Percentiles rank a stretch among this genome's conserved stretches.
phyloP scores from a whole-genome alignment of 805 yeast species.

The Nakazawaea wickerhamii region DNA sequence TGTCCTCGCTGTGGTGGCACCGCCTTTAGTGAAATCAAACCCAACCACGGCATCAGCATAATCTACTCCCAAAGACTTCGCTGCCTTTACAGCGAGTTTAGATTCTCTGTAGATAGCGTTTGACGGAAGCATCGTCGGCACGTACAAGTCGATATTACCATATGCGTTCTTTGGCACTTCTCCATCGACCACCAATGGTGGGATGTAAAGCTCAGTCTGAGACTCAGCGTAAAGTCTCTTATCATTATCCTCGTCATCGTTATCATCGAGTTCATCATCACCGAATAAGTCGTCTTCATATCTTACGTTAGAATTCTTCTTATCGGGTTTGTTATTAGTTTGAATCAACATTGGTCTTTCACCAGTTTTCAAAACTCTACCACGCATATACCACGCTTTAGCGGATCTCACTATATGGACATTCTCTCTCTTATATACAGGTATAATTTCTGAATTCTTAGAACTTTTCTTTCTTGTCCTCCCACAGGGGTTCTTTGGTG shows the following conservation, averaged over 20 bases:
- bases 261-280: constrained; percentile 28
- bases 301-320: constrained; percentile 18
- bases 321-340: constrained; percentile 17
- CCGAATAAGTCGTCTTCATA: constrained; percentile 22
- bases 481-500: constrained; percentile 71
- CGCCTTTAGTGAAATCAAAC: constrained; percentile 57
- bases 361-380: constrained; percentile 70
- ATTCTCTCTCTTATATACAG: constrained; percentile 64
- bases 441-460: constrained; percentile 37
- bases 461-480: constrained; percentile 45
- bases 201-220: constrained; percentile 68
- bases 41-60: constrained; percentile 86
- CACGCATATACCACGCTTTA: constrained; percentile 80
- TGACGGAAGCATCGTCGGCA: constrained; percentile 74
- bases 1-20: constrained; percentile 54
- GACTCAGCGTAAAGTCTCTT: constrained; percentile 65
- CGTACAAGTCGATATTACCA: constrained; percentile 81
- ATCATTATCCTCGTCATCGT: constrained; percentile 48
- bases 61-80: constrained; percentile 62
- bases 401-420: constrained; percentile 66
- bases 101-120: constrained; percentile 62
- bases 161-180: constrained; percentile 67
- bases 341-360: constrained; percentile 54
- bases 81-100: constrained; percentile 61
- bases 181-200: constrained; percentile 65